Conservation (phyloP, 768 basidiomycete genomes). For the Tricholoma furcatifolium region DNA sequence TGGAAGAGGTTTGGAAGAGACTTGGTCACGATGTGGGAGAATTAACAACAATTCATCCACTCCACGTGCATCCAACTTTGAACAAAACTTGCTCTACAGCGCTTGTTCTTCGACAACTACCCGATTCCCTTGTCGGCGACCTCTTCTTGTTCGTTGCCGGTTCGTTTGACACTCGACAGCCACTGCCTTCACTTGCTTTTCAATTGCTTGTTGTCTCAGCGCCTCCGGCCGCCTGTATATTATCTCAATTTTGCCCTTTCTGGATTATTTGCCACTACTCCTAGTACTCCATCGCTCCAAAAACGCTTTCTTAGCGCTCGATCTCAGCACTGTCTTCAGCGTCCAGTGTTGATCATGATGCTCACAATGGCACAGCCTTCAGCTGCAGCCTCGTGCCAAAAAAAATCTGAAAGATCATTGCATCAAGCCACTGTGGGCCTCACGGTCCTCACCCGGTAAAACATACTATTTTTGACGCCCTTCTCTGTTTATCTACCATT, state of each 20-base stretch:
- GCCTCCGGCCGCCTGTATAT: no score
- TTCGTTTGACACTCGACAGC: no score
- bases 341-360: no score
- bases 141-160: no score
- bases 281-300: no score
- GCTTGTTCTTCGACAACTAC: constrained; percentile 1
- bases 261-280: background rate
- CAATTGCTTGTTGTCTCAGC: background rate
- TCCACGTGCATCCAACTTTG: constrained; percentile 19
- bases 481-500: no score
- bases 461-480: constrained; percentile 8
- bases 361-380: no score
- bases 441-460: background rate
- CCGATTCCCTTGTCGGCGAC: no score
- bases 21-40: constrained; percentile 18
- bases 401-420: no score
- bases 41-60: constrained; percentile 11
- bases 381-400: background rate
- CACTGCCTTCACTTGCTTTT: background rate
- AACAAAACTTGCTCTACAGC: no score
- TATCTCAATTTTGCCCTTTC: background rate
- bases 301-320: no score
- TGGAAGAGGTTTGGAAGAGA: constrained; percentile 26
- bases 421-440: background rate
- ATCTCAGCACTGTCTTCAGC: no score